Evolutionary conservation across 2,329 filamentous ascomycete species (phyloP).

Genomic region (Ceratocystis harringtonii): DNA sequence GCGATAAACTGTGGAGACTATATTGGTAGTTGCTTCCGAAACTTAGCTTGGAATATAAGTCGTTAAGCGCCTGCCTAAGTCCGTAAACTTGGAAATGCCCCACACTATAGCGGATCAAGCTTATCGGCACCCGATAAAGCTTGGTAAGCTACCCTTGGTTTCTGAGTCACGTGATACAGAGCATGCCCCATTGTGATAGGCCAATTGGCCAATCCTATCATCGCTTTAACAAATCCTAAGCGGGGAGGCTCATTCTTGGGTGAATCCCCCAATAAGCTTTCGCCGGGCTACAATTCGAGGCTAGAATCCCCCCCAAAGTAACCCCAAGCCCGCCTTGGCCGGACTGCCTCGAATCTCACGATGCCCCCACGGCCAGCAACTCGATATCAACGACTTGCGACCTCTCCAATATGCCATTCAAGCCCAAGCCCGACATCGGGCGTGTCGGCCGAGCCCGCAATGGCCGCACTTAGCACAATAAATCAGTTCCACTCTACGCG

Average conservation of each 20-base stretch:
- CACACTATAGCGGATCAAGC: too few species aligned
- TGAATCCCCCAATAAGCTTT: not conserved
- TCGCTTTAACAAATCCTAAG: not conserved
- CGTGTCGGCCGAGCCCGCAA: not conserved
- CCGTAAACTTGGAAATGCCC: not conserved
- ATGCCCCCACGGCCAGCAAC: slow-evolving; percentile 12
- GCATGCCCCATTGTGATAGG: not conserved
- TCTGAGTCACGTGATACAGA: not conserved
- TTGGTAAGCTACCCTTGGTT: not conserved
- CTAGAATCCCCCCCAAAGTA: not conserved
- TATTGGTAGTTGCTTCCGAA: too few species aligned
- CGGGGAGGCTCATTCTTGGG: not conserved
- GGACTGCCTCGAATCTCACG: not conserved
- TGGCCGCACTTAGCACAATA: not conserved
- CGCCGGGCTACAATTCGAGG: not conserved
- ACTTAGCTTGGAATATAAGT: too few species aligned
- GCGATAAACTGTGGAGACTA: too few species aligned
- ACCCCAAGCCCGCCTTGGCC: not conserved
- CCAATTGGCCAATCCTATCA: not conserved
- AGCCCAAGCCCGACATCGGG: not conserved
- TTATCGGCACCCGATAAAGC: not conserved
- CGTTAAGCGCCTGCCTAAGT: not conserved
- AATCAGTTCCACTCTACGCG: not conserved
- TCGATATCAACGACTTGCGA: not conserved
- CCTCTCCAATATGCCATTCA: not conserved